Conservation (phyloP, 2,329 filamentous ascomycete genomes). For the Cephalotrichum gorgonifer region DNA sequence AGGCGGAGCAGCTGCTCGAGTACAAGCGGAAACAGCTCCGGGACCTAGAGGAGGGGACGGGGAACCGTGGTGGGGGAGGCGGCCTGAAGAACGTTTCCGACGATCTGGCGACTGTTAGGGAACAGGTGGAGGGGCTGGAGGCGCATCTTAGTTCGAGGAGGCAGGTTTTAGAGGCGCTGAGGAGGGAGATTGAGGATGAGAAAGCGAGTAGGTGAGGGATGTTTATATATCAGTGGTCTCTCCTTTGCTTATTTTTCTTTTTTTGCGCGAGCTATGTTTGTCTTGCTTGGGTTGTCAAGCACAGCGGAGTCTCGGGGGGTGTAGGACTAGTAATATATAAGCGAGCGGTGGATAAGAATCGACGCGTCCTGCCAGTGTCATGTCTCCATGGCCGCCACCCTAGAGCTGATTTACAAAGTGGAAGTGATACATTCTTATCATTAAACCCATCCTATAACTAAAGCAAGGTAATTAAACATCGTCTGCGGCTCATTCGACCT, state of each 20-base stretch:
- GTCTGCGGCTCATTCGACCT: not conserved
- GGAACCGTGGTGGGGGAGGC: conserved; percentile 58
- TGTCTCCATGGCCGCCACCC: not conserved
- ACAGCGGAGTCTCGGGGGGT: not conserved
- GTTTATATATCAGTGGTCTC: conserved; percentile 2
- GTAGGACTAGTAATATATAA: not conserved
- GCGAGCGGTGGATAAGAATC: not conserved
- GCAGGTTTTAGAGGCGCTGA: conserved; percentile 64
- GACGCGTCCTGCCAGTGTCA: not conserved
- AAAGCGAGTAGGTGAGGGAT: conserved; percentile 47
- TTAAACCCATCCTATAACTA: not conserved
- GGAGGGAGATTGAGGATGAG: conserved; percentile 78
- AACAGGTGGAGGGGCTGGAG: conserved; percentile 89
- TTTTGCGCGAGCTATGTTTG: not conserved
- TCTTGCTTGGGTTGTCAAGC: not conserved
- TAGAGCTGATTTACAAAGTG: too few species aligned
- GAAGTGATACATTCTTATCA: not conserved
- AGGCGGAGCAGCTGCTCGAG: conserved; percentile 87
- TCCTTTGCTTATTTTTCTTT: conserved; percentile 4
- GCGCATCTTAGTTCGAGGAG: conserved; percentile 68
- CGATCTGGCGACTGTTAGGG: conserved; percentile 80
- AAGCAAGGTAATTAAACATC: not conserved
- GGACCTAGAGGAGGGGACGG: conserved; percentile 63
- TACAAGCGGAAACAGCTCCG: conserved; percentile 79
- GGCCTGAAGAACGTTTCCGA: conserved; percentile 65